Base-by-base conservation (phyloP, 306 rosid species). In the Citrullus amarus region DNA sequence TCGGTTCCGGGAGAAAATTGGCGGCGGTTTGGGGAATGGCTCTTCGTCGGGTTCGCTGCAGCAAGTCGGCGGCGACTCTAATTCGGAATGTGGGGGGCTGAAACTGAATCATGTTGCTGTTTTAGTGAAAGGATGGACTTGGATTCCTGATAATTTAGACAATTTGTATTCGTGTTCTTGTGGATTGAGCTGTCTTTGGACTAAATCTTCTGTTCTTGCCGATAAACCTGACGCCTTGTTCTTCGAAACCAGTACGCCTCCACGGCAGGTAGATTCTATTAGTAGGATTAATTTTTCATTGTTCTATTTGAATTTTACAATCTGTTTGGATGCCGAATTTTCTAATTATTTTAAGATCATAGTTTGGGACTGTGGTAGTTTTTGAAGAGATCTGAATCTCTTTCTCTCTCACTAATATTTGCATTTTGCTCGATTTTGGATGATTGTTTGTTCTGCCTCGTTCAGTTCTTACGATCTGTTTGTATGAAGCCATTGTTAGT, bases 121-220 rank as follows among this genome's bases (percentile, higher is more conserved):
- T 72, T 79, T 92, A 88, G 97, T 95, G 25, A 95, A 92, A 87
- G 90, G 92, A 58, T 91, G 97, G 97, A 89, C 96, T 77, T 95
- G 99, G 99, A 86, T 95, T 83, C 97, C 99, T 79, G 97, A 95
- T 87, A 92, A 88, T 87, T 83, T 95, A 82, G 97, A 95, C 69
- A 95, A 89, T 76, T 79, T 91, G 85, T 95, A 95, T 58, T 86
- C 92, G n/a, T 92, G 99, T 73, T 41, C 69, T 0, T 92, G 97
- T 73, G 99, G 97, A 74, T 80, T 95, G 89, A 95, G 89, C 84
- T 95, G 99, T 83, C 88, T 95, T 85, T 95, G 99, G 99, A 89
- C 97, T 72, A 95, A 95, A 44, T 92, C 99, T 8, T 25, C 90
- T 11, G 97, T 95, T 86, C 96, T 95, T 81, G 97, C 97, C 44